Evolutionary conservation across 371 early-diverging fungal species (phyloP).

Genomic region (Entomophthora muscae): DNA sequence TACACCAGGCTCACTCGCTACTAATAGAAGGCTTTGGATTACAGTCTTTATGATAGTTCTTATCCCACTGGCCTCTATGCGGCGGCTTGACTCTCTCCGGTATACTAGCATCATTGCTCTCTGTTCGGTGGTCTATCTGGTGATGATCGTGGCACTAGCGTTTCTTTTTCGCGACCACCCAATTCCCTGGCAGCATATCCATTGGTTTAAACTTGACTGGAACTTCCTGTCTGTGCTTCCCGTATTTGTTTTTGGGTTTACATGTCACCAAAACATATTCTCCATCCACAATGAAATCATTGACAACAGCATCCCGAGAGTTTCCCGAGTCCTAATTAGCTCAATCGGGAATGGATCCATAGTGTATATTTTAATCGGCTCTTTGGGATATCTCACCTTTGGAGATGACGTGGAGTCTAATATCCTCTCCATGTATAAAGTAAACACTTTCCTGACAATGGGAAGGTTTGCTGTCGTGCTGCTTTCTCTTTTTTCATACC

Average conservation of each 20-base stretch:
- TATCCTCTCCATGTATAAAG: slow-evolving; percentile 69
- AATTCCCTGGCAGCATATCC: slow-evolving; percentile 22
- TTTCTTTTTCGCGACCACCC: slow-evolving; percentile 36
- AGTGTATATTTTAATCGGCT: slow-evolving; percentile 80
- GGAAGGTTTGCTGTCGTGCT: slow-evolving; percentile 82
- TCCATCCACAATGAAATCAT: slow-evolving; percentile 80
- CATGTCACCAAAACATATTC: slow-evolving; percentile 91
- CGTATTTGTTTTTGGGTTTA: slow-evolving; percentile 98
- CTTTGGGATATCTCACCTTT: slow-evolving; percentile 90
- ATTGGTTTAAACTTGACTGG: slow-evolving; percentile 28
- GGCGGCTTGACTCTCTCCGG: slow-evolving; percentile 80
- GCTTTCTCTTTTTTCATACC: slow-evolving; percentile 87
- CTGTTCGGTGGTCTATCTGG: slow-evolving; percentile 73
- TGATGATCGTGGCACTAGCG: slow-evolving; percentile 67
- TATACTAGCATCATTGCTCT: slow-evolving; percentile 90
- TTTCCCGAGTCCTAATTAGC: slow-evolving; percentile 42
- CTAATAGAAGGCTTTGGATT: slow-evolving; percentile 71
- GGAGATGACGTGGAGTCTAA: slow-evolving; percentile 76
- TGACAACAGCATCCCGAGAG: slow-evolving; percentile 47
- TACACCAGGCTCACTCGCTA: slow-evolving; percentile 15
- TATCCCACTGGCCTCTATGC: slow-evolving; percentile 62
- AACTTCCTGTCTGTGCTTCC: slow-evolving; percentile 74
- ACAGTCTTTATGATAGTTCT: slow-evolving; percentile 51
- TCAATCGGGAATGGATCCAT: slow-evolving; percentile 63
- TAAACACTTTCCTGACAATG: slow-evolving; percentile 51